A percentile compares a stretch with the other conserved stretches of the same genome.
Conservation (phyloP, 148 eudicot species). For the Chenopodium album region DNA sequence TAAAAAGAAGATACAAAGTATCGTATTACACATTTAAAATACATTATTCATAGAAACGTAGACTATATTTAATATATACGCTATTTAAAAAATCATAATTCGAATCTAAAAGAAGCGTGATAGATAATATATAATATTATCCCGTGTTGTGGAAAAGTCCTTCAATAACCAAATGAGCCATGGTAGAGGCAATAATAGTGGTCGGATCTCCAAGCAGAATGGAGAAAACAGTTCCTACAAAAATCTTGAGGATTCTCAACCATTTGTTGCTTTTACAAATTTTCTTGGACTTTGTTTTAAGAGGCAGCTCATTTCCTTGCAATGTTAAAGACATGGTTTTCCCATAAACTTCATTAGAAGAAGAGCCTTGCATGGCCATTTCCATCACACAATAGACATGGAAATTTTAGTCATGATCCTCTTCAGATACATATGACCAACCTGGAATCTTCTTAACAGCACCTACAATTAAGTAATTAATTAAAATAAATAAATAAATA, state of each 20-base stretch:
- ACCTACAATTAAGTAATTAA: not conserved
- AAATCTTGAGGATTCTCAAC: not conserved
- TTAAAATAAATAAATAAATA: too few species aligned
- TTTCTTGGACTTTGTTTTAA: not conserved
- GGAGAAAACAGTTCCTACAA: not conserved
- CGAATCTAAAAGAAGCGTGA: too few species aligned
- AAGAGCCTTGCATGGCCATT: not conserved
- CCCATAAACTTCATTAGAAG: too few species aligned
- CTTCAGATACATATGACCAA: slow-evolving; percentile 9
- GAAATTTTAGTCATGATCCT: not conserved
- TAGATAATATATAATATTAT: too few species aligned
- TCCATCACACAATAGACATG: slow-evolving; percentile 5
- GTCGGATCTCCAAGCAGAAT: slow-evolving; percentile 4
- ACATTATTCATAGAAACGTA: too few species aligned
- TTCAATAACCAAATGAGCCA: not conserved
- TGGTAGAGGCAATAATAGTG: not conserved
- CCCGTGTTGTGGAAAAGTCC: not conserved
- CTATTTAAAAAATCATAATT: too few species aligned
- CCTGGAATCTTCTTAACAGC: not conserved
- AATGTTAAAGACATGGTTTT: not conserved
- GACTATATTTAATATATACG: too few species aligned
- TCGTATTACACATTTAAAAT: too few species aligned
- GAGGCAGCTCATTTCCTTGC: not conserved
- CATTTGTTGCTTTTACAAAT: not conserved
- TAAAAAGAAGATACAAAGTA: too few species aligned